Conservation (phyloP, 257 asterid genomes). For the Nicotiana noctiflora region DNA sequence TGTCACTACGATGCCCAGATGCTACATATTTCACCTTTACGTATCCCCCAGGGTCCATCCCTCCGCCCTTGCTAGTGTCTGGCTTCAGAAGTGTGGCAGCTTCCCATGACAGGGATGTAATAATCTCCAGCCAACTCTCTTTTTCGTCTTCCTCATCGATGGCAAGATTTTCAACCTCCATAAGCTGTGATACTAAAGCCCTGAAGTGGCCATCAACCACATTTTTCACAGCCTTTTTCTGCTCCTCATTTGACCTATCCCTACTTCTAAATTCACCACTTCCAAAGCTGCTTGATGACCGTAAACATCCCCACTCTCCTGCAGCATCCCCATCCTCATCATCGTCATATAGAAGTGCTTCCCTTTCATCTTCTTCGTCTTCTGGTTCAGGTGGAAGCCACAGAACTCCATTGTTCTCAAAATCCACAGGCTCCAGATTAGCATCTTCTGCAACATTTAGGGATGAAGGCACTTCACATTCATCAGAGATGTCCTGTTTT, state of each 20-base stretch:
- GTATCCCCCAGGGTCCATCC: conserved; percentile 95
- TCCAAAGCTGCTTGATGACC: conserved; percentile 62
- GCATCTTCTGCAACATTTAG: conserved; percentile 57
- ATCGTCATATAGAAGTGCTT: conserved; percentile 52
- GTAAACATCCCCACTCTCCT: conserved; percentile 80
- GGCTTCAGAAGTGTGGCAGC: conserved; percentile 88
- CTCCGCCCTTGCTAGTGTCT: conserved; percentile 85
- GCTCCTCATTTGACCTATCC: conserved; percentile 84
- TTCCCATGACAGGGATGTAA: conserved; percentile 89
- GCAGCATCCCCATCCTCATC: conserved; percentile 69
- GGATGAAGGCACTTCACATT: conserved; percentile 69
- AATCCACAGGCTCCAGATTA: conserved; percentile 69
- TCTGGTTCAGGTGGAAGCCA: conserved; percentile 99
- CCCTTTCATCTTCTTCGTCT: conserved; percentile 88
- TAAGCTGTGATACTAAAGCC: conserved; percentile 85
- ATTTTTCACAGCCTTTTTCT: conserved; percentile 65
- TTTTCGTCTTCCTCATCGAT: conserved; percentile 58
- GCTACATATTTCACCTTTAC: conserved; percentile 91
- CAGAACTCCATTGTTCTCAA: conserved; percentile 79
- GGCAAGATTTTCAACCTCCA: conserved; percentile 80
- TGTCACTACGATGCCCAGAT: conserved; percentile 78
- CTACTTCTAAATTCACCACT: conserved; percentile 69
- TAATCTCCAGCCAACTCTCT: conserved; percentile 90
- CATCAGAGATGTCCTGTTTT: conserved; percentile 49
- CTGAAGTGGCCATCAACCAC: conserved; percentile 94